Evolutionary conservation across 371 early-diverging fungal genomes (phyloP), one percentile per base, ranked within the genome.

Genomic region (Cokeromyces recurvatus): DNA sequence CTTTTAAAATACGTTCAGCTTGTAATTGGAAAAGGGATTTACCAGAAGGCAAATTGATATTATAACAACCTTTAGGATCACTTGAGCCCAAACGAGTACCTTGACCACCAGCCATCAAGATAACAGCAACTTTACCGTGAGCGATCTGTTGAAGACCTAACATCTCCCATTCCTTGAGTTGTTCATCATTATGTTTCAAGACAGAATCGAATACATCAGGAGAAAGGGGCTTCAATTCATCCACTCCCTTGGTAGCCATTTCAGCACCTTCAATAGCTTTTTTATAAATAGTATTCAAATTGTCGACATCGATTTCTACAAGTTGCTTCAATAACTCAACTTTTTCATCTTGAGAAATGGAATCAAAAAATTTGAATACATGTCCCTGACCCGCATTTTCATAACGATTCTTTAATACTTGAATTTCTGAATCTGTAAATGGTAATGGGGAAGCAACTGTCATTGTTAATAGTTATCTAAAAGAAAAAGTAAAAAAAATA

Each of bases 11-110:
- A 44, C 95, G 86, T 71, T 92, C 90, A 11, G 87, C 95, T 69
- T 95, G 95, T 44, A 95, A 71, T 59, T 89, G 89, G 78, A 95
- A 95, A 48, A 95, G 81, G 11, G 84, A 74, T 75, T 90, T 94
- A 41, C 64, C 60, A 17, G 90, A 90, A 15, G 91, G 92, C 46
- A 95, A 75, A 14, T 75, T 67, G 55, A 95, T 91, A 63, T 94
- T 81, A 66, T 90, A 95, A 77, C 93, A 94, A 20, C 95, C 95
- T 73, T 92, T 94, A 40, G 95, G 95, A 17, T 71, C 89, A 0
- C 82, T 70, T 17, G 89, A 87, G 20, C 95, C 94, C 34, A 94
- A 78, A 37, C 94, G 81, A 46, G 95, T 87, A 40, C 92, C 92
- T 76, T 91, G 89, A 17, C 92, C 92, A 59, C 94, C 94, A 17